Conservation (phyloP, 495 filamentous ascomycete genomes). For the Aspergillus coremiiformis region DNA sequence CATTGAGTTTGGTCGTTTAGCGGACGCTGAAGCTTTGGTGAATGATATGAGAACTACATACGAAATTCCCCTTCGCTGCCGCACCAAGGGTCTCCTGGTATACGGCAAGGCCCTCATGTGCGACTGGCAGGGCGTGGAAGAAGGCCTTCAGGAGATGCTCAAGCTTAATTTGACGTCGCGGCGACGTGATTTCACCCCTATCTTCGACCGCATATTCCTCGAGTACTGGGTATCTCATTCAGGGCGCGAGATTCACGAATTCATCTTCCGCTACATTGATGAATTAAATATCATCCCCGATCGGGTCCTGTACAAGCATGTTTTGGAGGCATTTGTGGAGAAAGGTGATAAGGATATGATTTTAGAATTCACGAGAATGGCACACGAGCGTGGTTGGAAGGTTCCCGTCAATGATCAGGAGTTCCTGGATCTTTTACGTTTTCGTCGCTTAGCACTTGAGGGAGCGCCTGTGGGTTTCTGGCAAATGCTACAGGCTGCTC, state of each 20-base stretch:
- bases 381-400: slow-evolving; percentile 28
- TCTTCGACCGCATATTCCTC: slow-evolving; percentile 39
- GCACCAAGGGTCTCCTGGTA: slow-evolving; percentile 33
- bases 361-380: slow-evolving; percentile 20
- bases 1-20: slow-evolving; percentile 29
- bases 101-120: slow-evolving; percentile 31
- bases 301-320: slow-evolving; percentile 34
- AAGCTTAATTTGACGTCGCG: slow-evolving; percentile 25
- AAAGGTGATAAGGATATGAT: slow-evolving; percentile 30
- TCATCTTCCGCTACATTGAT: slow-evolving; percentile 29
- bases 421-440: slow-evolving; percentile 22
- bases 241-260: slow-evolving; percentile 26
- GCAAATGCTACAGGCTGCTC: slow-evolving; percentile 40
- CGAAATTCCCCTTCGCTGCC: slow-evolving; percentile 25
- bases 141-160: slow-evolving; percentile 34
- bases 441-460: slow-evolving; percentile 27
- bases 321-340: slow-evolving; percentile 35
- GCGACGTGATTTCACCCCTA: slow-evolving; percentile 21
- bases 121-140: slow-evolving; percentile 37
- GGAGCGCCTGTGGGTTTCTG: slow-evolving; percentile 34
- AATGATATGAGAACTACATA: slow-evolving; percentile 28
- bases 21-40: slow-evolving; percentile 32
- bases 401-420: slow-evolving; percentile 22
- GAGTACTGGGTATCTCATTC: slow-evolving; percentile 37
- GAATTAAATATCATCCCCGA: slow-evolving; percentile 34